Percentiles rank a stretch among this genome's conserved stretches.
phyloP scores from a whole-genome alignment of 768 basidiomycete genomes.

The Boletus pseudo-olivaceus region DNA sequence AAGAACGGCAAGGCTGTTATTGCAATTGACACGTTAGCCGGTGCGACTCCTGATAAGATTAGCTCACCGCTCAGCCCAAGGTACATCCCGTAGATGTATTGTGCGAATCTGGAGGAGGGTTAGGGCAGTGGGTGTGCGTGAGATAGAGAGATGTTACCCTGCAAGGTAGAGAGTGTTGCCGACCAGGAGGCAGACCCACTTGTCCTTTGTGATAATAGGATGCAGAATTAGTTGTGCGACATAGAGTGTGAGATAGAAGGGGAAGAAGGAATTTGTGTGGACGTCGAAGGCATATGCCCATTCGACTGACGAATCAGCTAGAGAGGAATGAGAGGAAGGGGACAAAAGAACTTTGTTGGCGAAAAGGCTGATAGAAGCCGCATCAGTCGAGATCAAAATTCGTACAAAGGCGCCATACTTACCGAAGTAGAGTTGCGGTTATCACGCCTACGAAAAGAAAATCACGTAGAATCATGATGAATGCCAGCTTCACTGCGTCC shows the following conservation, averaged over 20 bases:
- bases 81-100: constrained; percentile 91
- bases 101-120: constrained; percentile 58
- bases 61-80: constrained; percentile 74
- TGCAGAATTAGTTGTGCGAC: constrained; percentile 84
- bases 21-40: constrained; percentile 7
- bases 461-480: constrained; percentile 86
- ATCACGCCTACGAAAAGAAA: constrained; percentile 78
- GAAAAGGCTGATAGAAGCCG: constrained; percentile 46
- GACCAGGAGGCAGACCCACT: constrained; percentile 92
- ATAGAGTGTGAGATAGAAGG: constrained; percentile 86
- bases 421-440: constrained; percentile 78
- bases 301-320: constrained; percentile 72
- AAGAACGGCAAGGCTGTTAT: constrained; percentile 86
- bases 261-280: constrained; percentile 96
- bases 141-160: constrained; percentile 50
- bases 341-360: constrained; percentile 70
- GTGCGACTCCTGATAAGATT: neutral
- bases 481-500: constrained; percentile 58
- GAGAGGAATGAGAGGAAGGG: constrained; percentile 68
- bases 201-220: constrained; percentile 75
- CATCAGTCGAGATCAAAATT: constrained; percentile 12
- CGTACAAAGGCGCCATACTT: neutral
- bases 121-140: constrained; percentile 1
- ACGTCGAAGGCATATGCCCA: constrained; percentile 97
- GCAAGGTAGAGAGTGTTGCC: constrained; percentile 80